Evolutionary conservation across 2,329 filamentous ascomycete species (phyloP).

Genomic region (Colletotrichum simmondsii): DNA sequence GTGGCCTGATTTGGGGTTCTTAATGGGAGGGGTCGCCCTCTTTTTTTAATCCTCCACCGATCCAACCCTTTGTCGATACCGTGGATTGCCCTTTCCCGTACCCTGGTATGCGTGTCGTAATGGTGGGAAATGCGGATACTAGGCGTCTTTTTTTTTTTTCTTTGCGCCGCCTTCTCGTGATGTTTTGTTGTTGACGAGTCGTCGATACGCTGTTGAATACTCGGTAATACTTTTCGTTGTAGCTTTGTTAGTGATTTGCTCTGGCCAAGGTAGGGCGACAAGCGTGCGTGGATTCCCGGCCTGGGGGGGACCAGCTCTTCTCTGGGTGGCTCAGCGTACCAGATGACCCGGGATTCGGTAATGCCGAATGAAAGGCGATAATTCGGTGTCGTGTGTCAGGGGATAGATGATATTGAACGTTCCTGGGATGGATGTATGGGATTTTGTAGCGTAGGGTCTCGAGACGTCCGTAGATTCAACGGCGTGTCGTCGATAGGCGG

Average conservation of each 20-base stretch:
- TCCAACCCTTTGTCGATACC: neutral
- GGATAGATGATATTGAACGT: neutral
- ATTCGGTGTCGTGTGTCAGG: slow-evolving; percentile 17
- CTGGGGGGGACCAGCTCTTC: neutral
- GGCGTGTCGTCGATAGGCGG: slow-evolving; percentile 3
- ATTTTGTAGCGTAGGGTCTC: slow-evolving; percentile 27
- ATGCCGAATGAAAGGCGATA: slow-evolving; percentile 24
- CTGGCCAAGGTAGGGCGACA: slow-evolving; percentile 6
- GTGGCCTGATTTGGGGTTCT: slow-evolving; percentile 32
- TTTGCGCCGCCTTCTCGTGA: slow-evolving; percentile 5
- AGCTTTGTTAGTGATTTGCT: neutral
- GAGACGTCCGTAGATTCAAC: neutral
- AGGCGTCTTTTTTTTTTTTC: neutral
- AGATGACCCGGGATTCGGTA: neutral
- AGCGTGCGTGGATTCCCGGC: neutral
- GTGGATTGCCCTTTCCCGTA: too few relatives aligned
- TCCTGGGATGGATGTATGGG: slow-evolving; percentile 20
- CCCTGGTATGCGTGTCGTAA: slow-evolving; percentile 5
- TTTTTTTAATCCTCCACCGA: slow-evolving; percentile 17
- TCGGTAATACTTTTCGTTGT: neutral
- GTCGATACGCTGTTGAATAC: neutral
- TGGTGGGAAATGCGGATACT: slow-evolving; percentile 27
- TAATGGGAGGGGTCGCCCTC: slow-evolving; percentile 27
- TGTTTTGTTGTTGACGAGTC: slow-evolving; percentile 6
- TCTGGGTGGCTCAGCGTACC: neutral